These are phyloP conservation scores for Cladosporium velox DNA, from an alignment of 2,329 filamentous ascomycete genomes.

Conservation along the genomic window DNA sequence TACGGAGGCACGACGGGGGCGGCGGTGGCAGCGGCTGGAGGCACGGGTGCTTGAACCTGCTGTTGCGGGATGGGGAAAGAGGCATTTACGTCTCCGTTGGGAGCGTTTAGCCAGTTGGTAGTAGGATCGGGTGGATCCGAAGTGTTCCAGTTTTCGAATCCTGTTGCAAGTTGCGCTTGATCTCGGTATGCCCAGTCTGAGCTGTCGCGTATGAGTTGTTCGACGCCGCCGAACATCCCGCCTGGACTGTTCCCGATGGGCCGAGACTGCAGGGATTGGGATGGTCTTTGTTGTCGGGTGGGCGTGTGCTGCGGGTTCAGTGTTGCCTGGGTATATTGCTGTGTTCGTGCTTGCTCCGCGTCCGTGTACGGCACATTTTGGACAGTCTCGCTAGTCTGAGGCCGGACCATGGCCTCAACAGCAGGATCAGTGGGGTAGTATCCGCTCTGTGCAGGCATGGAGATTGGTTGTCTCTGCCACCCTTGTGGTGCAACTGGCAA, in stretches of 20 bases:
- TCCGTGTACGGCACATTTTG: constrained; percentile 29
- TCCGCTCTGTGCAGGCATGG: not conserved
- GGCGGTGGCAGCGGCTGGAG: not conserved
- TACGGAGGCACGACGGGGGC: not conserved
- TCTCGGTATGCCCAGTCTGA: constrained; percentile 65
- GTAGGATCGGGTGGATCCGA: constrained; percentile 5
- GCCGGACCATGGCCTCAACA: not conserved
- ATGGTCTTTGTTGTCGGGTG: constrained; percentile 21
- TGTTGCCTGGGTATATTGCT: constrained; percentile 31
- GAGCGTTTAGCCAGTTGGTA: not conserved
- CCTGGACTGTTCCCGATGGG: constrained; percentile 45
- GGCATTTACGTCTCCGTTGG: not conserved
- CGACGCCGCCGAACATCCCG: constrained; percentile 60
- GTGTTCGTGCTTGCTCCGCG: constrained; percentile 28
- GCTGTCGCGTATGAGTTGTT: constrained; percentile 62
- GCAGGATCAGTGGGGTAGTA: not conserved
- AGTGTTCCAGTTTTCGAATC: constrained; percentile 63
- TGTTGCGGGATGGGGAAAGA: constrained; percentile 4
- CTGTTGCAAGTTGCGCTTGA: constrained; percentile 60
- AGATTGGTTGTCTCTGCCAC: not conserved
- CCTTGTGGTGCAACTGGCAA: not conserved
- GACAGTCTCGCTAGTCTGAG: constrained; percentile 17
- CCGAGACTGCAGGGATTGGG: constrained; percentile 26
- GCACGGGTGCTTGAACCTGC: not conserved
- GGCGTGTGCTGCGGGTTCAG: constrained; percentile 23